Evolutionary conservation across 345 rosid genomes (phyloP), one percentile per base, ranked within the genome.

Genomic region (Euphorbia pulcherrima): DNA sequence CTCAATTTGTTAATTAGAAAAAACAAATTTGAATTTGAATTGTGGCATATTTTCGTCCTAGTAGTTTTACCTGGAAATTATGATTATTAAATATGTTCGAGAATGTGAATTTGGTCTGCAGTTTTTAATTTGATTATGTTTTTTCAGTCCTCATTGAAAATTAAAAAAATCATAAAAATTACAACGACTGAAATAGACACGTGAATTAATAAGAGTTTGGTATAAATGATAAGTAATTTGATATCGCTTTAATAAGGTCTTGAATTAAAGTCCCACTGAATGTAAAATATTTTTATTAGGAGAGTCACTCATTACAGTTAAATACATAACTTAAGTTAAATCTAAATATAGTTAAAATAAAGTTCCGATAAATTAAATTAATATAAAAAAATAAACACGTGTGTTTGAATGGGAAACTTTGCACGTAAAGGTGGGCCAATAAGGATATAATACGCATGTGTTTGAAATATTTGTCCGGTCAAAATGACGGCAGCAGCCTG

Each of bases 401-500:
- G 61, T 30, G 37, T 27, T 53, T 67, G 61, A 63, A 26, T 9
- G 33, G 14, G 6, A 7, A 65, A 48, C 18, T 27, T 33, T 33
- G 9, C 63, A 33, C 21, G 40, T 17, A 13, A 17, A 58, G n/a
- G 61, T 27, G 7, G 29, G 2, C 5, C n/a, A n/a, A n/a, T n/a
- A 47, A 27, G 37, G 37, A 3, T 5, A 28, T 3, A 20, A 39
- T 39, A 24, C 37, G 21, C 60, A 5, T 14, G 54, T 63, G 67
- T 46, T 63, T 63, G 54, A 63, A 46, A 63, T 18, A 26, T 44
- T 33, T 44, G 30, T 33, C 16, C 44, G 16, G 44, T 29, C 46
- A 58, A 8, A 11, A 29, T 40, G 29, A 17, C 62, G 1, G 66
- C 51, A n/a, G 65, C 65, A 39, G 65, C 65, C 65, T 40, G 51